Conservation (phyloP, 345 rosid species). For the Citrus hindsii region DNA sequence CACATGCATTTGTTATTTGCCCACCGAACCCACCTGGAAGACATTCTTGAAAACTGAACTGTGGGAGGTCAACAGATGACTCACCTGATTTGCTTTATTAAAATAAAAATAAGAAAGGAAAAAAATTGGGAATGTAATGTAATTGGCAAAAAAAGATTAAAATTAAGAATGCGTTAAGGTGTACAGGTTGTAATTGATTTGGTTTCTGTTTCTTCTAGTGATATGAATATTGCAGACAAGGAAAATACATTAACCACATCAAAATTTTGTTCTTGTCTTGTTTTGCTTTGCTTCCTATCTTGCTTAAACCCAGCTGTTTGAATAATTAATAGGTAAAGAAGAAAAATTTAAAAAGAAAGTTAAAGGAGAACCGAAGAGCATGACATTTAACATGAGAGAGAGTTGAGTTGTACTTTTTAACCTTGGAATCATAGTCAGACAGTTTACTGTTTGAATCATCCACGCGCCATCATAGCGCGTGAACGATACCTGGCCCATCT, state of each 20-base stretch:
- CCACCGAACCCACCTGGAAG: conserved; percentile 26
- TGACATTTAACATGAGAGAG: conserved; percentile 4
- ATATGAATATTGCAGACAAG: conserved; percentile 13
- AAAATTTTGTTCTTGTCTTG: neutral
- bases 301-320: neutral
- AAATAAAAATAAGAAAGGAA: neutral
- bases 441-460: neutral
- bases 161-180: conserved; percentile 7
- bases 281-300: conserved; percentile 7
- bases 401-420: neutral
- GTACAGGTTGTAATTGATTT: conserved; percentile 14
- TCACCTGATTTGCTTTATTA: neutral
- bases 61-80: neutral
- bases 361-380: neutral
- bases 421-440: conserved; percentile 7
- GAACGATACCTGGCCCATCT: neutral
- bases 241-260: conserved; percentile 12
- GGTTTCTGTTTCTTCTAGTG: conserved; percentile 10
- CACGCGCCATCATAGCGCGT: neutral
- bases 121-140: neutral
- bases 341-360: neutral
- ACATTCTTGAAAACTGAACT: conserved; percentile 3
- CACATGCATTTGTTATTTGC: neutral
- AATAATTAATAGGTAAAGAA: neutral
- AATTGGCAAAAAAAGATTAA: neutral